A percentile compares a stretch with the other conserved stretches of the same genome.
These are phyloP conservation scores for Aspergillus cejpii DNA, from an alignment of 2,329 filamentous ascomycete species.

Conservation along the genomic window DNA sequence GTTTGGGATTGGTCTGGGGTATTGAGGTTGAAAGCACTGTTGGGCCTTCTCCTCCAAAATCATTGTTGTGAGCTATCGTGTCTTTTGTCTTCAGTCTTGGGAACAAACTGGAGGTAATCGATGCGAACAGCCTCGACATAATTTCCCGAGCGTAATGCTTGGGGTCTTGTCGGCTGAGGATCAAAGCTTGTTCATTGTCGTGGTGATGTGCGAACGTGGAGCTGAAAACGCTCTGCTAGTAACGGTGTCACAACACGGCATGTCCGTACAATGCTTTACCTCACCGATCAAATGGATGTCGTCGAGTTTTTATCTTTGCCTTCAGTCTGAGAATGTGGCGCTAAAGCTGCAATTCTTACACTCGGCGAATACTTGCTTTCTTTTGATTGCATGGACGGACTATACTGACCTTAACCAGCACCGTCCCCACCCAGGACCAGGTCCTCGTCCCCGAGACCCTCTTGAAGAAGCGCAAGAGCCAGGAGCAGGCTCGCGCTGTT, in stretches of 20 bases:
- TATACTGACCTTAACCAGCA: constrained; percentile 68
- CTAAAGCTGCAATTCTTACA: constrained; percentile 85
- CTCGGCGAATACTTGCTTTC: constrained; percentile 65
- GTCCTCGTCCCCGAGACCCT: constrained; percentile 98
- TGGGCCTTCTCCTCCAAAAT: constrained; percentile 67
- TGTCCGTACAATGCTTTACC: constrained; percentile 30
- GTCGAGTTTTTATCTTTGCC: constrained; percentile 64
- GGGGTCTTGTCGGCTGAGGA: constrained; percentile 75
- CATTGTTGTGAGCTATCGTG: constrained; percentile 55
- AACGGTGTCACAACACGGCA: constrained; percentile 9
- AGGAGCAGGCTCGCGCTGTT: constrained; percentile 97
- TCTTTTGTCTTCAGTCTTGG: constrained; percentile 10
- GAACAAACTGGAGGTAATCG: constrained; percentile 10
- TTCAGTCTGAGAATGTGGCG: constrained; percentile 82
- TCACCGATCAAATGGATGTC: constrained; percentile 74
- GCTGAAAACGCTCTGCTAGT: constrained; percentile 26
- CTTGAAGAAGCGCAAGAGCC: constrained; percentile 99
- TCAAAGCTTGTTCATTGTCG: constrained; percentile 29
- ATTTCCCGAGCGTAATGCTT: constrained; percentile 47
- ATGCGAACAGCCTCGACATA: constrained; percentile 44
- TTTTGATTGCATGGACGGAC: constrained; percentile 63
- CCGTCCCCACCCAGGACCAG: constrained; percentile 89
- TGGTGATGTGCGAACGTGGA: constrained; percentile 20
- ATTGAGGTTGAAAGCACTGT: constrained; percentile 65
- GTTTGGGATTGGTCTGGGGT: constrained; percentile 60